Evolutionary conservation across 805 yeast genomes (phyloP), one percentile per base, ranked within the genome.

Genomic region (Starmera dryadoides): DNA sequence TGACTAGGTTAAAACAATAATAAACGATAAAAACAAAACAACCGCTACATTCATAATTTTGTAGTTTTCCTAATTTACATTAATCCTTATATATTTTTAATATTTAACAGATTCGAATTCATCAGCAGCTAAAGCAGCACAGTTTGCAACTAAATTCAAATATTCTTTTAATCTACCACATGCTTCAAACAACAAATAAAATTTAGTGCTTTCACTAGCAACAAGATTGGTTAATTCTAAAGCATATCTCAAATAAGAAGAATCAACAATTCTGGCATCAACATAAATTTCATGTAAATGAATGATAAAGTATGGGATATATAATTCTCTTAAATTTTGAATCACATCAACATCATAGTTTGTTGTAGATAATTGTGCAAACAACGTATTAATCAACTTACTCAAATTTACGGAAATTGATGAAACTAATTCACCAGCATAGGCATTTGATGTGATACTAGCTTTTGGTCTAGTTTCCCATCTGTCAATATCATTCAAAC

Each of bases 231-330:
- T 71, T 47, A 86, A 61, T 3, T 69, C 68, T 35, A 78, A 66
- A 0, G 91, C 89, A 41, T 71, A 72, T 30, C 60, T 58, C 41
- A 79, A 63, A 46, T 78, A 76, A 12, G 52, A 33, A n/a, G 55
- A 38, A 11, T 62, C 57, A 2, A 44, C 41, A 8, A 45, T 22
- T 36, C 62, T 56, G 8, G 77, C 73, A 19, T 66, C 68, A 9
- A 69, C 58, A 33, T 75, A 59, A 11, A 82, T 71, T 35, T 73
- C 74, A 47, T 84, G 75, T 37, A 84, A 63, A 48, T 82, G 85
- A 40, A 82, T 75, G 28, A 86, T 69, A 40, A 87, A 58, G 46
- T 72, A 73, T 14, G 97, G 96, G 6, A 86, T 72, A 58, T 86
- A 88, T 16, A 77, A 58, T 10, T 77, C 66, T 51, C 95, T 73